Percentiles rank a stretch among this genome's conserved stretches.
These are phyloP conservation scores for Aeschynomene evenia DNA, from an alignment of 306 rosid genomes.

Conservation along the genomic window DNA sequence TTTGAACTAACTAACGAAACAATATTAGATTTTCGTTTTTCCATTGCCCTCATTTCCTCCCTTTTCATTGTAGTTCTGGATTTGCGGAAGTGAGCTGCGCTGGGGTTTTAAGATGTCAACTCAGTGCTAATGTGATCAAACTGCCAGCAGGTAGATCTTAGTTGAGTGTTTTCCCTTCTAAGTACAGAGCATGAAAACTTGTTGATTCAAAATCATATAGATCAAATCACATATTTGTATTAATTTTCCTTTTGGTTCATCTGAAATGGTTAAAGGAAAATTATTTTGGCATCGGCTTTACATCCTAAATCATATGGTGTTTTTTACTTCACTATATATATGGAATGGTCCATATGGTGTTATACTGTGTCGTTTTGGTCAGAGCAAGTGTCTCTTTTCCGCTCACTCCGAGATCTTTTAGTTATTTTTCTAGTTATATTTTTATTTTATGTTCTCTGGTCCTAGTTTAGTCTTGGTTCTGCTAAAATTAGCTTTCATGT, in stretches of 20 bases:
- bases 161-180: conserved; percentile 35
- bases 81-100: conserved; percentile 41
- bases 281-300: conserved; percentile 24
- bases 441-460: background rate
- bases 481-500: background rate
- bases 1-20: background rate
- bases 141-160: conserved; percentile 40
- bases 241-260: conserved; percentile 3
- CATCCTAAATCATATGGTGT: conserved; percentile 5
- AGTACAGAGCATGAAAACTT: conserved; percentile 34
- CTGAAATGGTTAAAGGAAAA: conserved; percentile 10
- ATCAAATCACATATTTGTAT: conserved; percentile 20
- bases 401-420: background rate
- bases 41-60: conserved; percentile 30
- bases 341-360: conserved; percentile 5
- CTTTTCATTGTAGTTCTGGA: conserved; percentile 32
- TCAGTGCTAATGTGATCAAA: conserved; percentile 30
- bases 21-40: too few species aligned
- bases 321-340: background rate
- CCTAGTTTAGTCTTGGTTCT: background rate
- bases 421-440: background rate
- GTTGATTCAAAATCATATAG: conserved; percentile 27
- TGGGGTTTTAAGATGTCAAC: conserved; percentile 33
- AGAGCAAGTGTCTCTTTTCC: background rate
- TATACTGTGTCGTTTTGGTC: background rate